phyloP scores from a whole-genome alignment of 768 basidiomycete genomes.

The Baorangia bicolor region DNA sequence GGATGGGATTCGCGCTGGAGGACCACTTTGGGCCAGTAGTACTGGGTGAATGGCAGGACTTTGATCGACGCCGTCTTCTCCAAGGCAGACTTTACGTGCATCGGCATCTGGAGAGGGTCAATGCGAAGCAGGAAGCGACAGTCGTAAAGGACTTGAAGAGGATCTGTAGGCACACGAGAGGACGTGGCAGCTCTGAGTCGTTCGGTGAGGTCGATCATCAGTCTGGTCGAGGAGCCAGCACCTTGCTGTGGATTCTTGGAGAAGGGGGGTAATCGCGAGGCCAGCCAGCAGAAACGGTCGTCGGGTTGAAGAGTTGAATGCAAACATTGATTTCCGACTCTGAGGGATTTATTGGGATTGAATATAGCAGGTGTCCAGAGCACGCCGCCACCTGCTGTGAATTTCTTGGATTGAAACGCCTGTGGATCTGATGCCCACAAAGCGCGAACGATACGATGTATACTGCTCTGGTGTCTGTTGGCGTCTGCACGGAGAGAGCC shows the following conservation, averaged over 20 bases:
- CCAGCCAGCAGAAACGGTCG: conserved; percentile 56
- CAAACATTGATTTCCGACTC: conserved; percentile 18
- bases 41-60: conserved; percentile 40
- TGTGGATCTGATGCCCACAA: conserved; percentile 45
- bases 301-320: conserved; percentile 8
- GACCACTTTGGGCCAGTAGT: conserved; percentile 50
- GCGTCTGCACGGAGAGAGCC: conserved; percentile 65
- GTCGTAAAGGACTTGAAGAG: conserved; percentile 56
- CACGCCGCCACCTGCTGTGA: conserved; percentile 61
- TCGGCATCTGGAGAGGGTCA: conserved; percentile 43
- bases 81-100: conserved; percentile 32
- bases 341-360: conserved; percentile 18
- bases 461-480: conserved; percentile 45
- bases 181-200: conserved; percentile 15
- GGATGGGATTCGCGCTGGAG: conserved; percentile 18
- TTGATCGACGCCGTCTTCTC: conserved; percentile 27
- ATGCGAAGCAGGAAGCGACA: conserved; percentile 59
- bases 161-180: conserved; percentile 5
- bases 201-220: conserved; percentile 46
- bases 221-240: conserved; percentile 22
- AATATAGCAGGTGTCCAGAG: conserved; percentile 58
- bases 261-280: conserved; percentile 53
- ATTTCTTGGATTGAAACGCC: conserved; percentile 28
- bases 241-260: conserved; percentile 31
- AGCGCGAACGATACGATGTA: conserved; percentile 46